Percentiles rank a stretch among this genome's conserved stretches.
Conservation (phyloP, 345 rosid genomes). For the Arabidopsis arenosa region DNA sequence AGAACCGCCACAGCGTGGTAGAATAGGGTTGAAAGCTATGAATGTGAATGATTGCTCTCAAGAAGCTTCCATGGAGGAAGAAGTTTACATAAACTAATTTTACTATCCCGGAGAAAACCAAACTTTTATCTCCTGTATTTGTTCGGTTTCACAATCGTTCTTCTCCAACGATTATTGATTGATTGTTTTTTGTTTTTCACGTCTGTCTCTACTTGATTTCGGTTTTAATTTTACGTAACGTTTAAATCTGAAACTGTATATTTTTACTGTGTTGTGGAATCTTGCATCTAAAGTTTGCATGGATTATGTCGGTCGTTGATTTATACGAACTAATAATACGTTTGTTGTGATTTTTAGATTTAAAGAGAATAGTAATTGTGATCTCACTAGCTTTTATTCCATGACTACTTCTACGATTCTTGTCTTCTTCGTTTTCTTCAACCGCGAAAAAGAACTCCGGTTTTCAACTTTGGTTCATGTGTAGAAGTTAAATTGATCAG, state of each 20-base stretch:
- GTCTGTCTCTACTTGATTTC: slow-evolving; percentile 42
- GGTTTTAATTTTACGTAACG: slow-evolving; percentile 31
- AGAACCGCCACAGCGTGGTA: slow-evolving; percentile 68
- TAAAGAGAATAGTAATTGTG: background rate
- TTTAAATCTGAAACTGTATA: slow-evolving; percentile 26
- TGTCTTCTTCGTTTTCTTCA: no score
- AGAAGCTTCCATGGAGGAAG: slow-evolving; percentile 22
- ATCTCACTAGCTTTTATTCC: no score
- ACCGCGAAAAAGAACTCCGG: no score
- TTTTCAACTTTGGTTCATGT: no score
- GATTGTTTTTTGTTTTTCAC: slow-evolving; percentile 7
- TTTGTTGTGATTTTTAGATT: background rate
- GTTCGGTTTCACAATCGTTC: slow-evolving; percentile 5
- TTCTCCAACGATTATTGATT: slow-evolving; percentile 17
- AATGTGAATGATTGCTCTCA: slow-evolving; percentile 13
- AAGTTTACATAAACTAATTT: background rate
- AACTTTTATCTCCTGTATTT: background rate
- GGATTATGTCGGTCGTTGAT: background rate
- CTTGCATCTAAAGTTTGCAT: slow-evolving; percentile 29
- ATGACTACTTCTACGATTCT: no score
- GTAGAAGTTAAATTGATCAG: no score
- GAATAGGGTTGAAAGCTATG: slow-evolving; percentile 14
- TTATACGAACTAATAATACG: background rate
- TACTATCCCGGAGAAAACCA: slow-evolving; percentile 12
- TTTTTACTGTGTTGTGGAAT: slow-evolving; percentile 22